A percentile compares a stretch with the other conserved stretches of the same genome.
phyloP scores from a whole-genome alignment of 495 filamentous ascomycete species.

The Neurospora tetraspora region DNA sequence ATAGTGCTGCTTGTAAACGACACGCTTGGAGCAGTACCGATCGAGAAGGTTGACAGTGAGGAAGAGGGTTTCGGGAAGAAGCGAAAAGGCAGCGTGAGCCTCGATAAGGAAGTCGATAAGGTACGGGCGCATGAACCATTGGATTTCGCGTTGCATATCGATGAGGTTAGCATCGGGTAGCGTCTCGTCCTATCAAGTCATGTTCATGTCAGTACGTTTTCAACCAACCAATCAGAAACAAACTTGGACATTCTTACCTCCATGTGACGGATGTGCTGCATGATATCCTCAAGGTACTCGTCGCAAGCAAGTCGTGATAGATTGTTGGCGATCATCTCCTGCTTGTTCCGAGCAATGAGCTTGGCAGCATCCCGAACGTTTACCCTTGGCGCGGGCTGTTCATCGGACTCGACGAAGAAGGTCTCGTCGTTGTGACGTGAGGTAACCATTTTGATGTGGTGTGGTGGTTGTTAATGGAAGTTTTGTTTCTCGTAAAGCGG shows the following conservation, averaged over 20 bases:
- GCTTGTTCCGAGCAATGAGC: conserved; percentile 61
- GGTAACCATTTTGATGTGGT: conserved; percentile 62
- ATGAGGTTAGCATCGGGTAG: conserved; percentile 94
- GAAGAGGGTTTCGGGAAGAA: conserved; percentile 90
- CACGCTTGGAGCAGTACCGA: conserved; percentile 90
- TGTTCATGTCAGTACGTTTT: neutral
- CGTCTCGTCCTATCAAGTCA: conserved; percentile 58
- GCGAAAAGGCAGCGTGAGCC: conserved; percentile 87
- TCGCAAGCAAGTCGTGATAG: conserved; percentile 71
- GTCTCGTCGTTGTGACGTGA: conserved; percentile 42
- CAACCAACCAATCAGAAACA: neutral
- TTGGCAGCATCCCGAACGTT: conserved; percentile 64
- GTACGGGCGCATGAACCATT: conserved; percentile 99
- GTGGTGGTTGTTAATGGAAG: neutral
- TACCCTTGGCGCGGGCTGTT: conserved; percentile 32
- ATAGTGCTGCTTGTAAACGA: conserved; percentile 99
- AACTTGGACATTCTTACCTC: conserved; percentile 52
- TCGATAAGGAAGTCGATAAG: conserved; percentile 97
- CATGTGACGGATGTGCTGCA: conserved; percentile 91
- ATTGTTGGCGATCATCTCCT: conserved; percentile 77
- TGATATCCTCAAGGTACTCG: conserved; percentile 86
- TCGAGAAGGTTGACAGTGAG: conserved; percentile 94
- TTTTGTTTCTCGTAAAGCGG: conserved; percentile 9
- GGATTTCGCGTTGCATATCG: conserved; percentile 96
- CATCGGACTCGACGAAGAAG: conserved; percentile 82